Base-by-base conservation (phyloP, 176 grass and related monocot species). In the Urochloa ruziziensis region DNA sequence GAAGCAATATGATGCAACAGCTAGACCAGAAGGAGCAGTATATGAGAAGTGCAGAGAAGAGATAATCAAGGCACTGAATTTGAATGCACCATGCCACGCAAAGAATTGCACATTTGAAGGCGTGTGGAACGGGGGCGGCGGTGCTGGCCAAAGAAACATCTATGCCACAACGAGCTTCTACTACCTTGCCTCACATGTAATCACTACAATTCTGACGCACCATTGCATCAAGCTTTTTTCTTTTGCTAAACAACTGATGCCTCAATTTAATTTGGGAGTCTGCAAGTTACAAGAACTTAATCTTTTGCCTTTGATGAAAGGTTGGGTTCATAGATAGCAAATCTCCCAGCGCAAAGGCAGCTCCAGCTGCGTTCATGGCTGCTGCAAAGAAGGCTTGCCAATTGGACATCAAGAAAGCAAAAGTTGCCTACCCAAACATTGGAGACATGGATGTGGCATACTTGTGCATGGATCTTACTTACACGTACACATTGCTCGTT, bases 101-200 rank as follows among this genome's bases (percentile, higher is more conserved):
- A 72, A 72, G 68, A 46, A 72, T 1, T 72, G 68, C 68, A 72
- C 68, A 44, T 72, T 72, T 28, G 24, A 44, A 16, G 68, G 68
- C 46, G 68, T 72, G 42, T 72, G 68, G 68, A 72, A 72, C 9
- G 68, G 68, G 15, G 68, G 68, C 47, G 68, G 25, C 16, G 68
- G 68, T 30, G 68, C 43, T 72, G 68, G 68, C 15, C 68, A 19
- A 29, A 72, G 16, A 14, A 19, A 72, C 8, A 6, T 72, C 42
- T 72, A 72, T 17, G 43, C 28, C 3, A 10, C 68, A 48, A 10
- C 42, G 4, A 14, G 68, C 25, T 48, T 71, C 42, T 48, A 77
- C 74, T 77, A 61, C 74, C 56, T 61, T 77, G 74, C 74, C 36
- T 43, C 74, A 43, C 37, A 78, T 62, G 75, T 78, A 44, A 11